phyloP scores from a whole-genome alignment of 2,329 filamentous ascomycete species.

The Neofusicoccum laricinum region DNA sequence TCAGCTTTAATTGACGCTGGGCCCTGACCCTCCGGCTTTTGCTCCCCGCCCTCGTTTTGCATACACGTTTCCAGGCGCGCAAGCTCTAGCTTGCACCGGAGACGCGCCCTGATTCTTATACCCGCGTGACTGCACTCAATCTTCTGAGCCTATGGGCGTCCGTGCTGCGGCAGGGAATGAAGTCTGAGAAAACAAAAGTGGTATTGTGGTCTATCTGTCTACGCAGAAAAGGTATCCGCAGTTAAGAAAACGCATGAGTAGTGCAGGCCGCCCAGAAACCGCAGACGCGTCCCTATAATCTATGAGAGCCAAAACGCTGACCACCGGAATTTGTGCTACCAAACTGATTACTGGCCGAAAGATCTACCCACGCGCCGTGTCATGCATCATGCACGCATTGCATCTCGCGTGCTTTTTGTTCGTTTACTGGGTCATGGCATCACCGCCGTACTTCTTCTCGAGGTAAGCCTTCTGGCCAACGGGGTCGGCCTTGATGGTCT shows the following conservation, averaged over 20 bases:
- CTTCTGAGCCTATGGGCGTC: too few species aligned
- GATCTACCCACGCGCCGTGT: slow-evolving; percentile 2
- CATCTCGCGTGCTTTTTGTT: background rate
- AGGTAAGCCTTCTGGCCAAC: slow-evolving; percentile 39
- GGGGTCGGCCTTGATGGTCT: slow-evolving; percentile 40
- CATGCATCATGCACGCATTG: background rate
- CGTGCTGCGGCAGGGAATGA: background rate
- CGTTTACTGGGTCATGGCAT: slow-evolving; percentile 17
- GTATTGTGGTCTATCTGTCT: slow-evolving; percentile 17
- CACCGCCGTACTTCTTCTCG: slow-evolving; percentile 32
- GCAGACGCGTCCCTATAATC: background rate
- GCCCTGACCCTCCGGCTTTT: background rate
- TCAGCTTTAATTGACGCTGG: background rate
- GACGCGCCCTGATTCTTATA: too few species aligned
- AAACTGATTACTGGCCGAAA: background rate
- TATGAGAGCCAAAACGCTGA: background rate
- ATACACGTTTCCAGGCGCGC: background rate
- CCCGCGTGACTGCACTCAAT: too few species aligned
- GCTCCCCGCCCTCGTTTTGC: background rate
- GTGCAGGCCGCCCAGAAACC: background rate
- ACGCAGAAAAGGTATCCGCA: slow-evolving; percentile 17
- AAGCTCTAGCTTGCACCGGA: too few species aligned
- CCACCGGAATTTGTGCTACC: background rate
- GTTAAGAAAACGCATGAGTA: slow-evolving; percentile 1
- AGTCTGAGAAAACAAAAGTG: background rate